Base-by-base conservation (phyloP, 2,329 filamentous ascomycete species). In the Diaporthe capsici region DNA sequence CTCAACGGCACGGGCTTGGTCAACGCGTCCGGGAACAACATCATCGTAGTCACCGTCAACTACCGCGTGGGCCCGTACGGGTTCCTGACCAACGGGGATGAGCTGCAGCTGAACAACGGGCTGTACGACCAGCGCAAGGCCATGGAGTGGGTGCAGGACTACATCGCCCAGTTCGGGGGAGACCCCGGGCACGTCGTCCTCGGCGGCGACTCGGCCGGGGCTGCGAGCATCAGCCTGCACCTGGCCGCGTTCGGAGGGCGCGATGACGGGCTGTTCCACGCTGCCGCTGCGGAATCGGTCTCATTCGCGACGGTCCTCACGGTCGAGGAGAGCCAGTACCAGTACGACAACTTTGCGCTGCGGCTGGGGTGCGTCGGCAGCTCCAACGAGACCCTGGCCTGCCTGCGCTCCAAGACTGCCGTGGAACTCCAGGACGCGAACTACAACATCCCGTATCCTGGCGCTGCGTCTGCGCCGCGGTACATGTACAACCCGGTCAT, bases 21-120 rank as follows among this genome's bases (percentile, higher is more conserved):
- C 63, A 79, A 84, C 67, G 92, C 91, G 0, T 88, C 89, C 25
- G 87, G 86, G 28, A 84, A 88, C 77, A 87, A 90, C 63, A 92
- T 95, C 37, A 84, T 96, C 0, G 90, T 95, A 0, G 92, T 96
- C 2, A 92, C 88, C 13, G 89, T 94, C 83, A 95, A 95, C 83
- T 95, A 96, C 81, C 91, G 94, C 7, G 93, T 96, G 15, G 94
- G 94, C 0, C 88, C 90, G 0, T 95, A 92, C 78, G 94, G 94
- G 0, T 96, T 95, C 81, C 86, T 96, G 17, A 90, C 90, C 2
- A 87, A 91, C 73, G 84, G 88, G 22, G 88, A 93, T 78, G 80
- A 78, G 78, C 88, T 90, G 3, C 89, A 88, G 75, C 81, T 92
- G 49, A 95, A 95, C 82, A 92, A 92, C 78, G 94, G 94, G 1